Conservation (phyloP, 768 basidiomycete species). For the Candolleomyces eurysporus region DNA sequence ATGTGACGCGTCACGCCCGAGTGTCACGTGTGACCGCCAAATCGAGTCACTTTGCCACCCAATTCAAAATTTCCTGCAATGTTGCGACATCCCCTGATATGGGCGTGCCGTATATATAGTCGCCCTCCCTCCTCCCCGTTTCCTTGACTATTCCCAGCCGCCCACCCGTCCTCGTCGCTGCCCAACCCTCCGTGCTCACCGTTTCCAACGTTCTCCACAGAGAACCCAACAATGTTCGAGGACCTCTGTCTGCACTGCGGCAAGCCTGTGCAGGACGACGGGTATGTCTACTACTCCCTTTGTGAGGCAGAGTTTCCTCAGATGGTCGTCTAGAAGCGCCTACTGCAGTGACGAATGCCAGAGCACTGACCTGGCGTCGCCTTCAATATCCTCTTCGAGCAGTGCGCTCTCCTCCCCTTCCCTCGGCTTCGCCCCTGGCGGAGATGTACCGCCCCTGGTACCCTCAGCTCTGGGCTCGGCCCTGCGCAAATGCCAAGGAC, state of each 20-base stretch:
- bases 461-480: slow-evolving; percentile 63
- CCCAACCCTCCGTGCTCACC: slow-evolving; percentile 6
- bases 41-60: slow-evolving; percentile 29
- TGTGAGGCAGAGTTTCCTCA: slow-evolving; percentile 8
- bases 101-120: slow-evolving; percentile 34
- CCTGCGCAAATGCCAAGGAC: slow-evolving; percentile 41
- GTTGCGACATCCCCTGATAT: slow-evolving; percentile 35
- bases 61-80: slow-evolving; percentile 36
- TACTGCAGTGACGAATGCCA: slow-evolving; percentile 76
- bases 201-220: slow-evolving; percentile 7
- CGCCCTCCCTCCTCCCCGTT: slow-evolving; percentile 11
- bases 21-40: background rate
- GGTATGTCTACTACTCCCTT: slow-evolving; percentile 36
- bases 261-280: slow-evolving; percentile 59
- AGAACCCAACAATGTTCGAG: slow-evolving; percentile 58
- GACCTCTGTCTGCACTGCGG: slow-evolving; percentile 76
- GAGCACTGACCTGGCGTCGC: slow-evolving; percentile 58
- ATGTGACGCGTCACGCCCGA: background rate
- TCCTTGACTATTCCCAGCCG: slow-evolving; percentile 7
- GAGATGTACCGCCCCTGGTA: slow-evolving; percentile 66
- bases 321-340: slow-evolving; percentile 43
- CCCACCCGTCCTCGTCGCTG: slow-evolving; percentile 7
- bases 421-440: slow-evolving; percentile 48
- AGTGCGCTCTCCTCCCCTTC: slow-evolving; percentile 70
- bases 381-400: slow-evolving; percentile 64